Evolutionary conservation across 768 basidiomycete species (phyloP), one percentile per base, ranked within the genome.

Genomic region (Chalciporus sphaerocephalus): DNA sequence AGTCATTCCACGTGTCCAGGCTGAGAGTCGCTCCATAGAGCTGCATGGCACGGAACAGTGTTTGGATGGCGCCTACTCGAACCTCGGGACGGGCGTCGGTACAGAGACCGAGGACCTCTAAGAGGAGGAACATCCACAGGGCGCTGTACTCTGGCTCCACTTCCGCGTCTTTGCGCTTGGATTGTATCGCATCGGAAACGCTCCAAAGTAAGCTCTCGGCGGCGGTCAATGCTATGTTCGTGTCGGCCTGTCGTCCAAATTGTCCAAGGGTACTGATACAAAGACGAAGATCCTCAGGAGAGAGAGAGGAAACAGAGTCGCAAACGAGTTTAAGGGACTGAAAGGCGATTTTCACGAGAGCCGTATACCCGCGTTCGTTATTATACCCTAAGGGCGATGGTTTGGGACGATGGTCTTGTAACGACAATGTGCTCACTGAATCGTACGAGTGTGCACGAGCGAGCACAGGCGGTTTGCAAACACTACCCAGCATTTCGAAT

Each of bases 161-260:
- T 46, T 80, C 78, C 15, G 57, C 65, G 35, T 75, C 75, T 53
- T 84, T 84, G 17, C 89, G 78, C 59, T 90, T 87, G 6, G 85
- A 79, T 58, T 95, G 92, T 27, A 98, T 90, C 1, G 91, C 87
- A 60, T 99, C 95, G 0, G 94, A 96, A 0, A 99, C 89, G 49
- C 89, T 87, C 95, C 95, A 98, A 5, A 99, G 72, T 3, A 97
- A 69, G 42, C 91, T 92, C 47, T 92, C 92, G 0, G 94, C 92
- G 0, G 92, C 91, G 1, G 95, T 95, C 44, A 99, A 69, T 1
- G 93, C 90, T 45, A 99, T 95, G 56, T 99, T 99, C 30, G 95
- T 94, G 53, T 98, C 96, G 1, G 82, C 77, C 57, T 98, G 95
- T 15, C 85, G 79, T 7, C 94, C 93, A 65, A 95, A 99, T 44